Evolutionary conservation across 441 rosid species (phyloP).

Genomic region (Arabidopsis hybrid): DNA sequence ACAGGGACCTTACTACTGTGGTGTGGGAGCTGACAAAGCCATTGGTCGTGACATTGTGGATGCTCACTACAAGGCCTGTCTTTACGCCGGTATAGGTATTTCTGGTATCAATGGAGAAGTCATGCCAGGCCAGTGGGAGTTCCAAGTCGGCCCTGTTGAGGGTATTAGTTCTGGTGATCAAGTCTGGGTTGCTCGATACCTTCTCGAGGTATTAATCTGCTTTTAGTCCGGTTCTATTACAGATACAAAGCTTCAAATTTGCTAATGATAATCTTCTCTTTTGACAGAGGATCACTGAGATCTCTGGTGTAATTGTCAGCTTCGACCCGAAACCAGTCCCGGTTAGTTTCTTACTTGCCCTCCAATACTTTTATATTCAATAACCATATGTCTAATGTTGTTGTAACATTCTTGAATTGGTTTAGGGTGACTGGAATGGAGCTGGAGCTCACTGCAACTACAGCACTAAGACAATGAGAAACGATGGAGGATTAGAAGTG

Average conservation of each 20-base stretch:
- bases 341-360: constrained; percentile 38
- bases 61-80: constrained; percentile 75
- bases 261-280: constrained; percentile 12
- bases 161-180: constrained; percentile 45
- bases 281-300: constrained; percentile 93
- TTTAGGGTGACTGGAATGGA: constrained; percentile 98
- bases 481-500: constrained; percentile 81
- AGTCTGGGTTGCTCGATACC: constrained; percentile 48
- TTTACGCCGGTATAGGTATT: constrained; percentile 70
- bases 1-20: constrained; percentile 72
- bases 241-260: background rate
- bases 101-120: constrained; percentile 83
- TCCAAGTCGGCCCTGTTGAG: constrained; percentile 43
- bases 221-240: no score
- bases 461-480: constrained; percentile 97
- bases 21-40: constrained; percentile 77
- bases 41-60: constrained; percentile 73
- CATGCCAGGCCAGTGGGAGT: constrained; percentile 79
- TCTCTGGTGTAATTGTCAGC: constrained; percentile 83
- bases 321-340: constrained; percentile 91
- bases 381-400: background rate
- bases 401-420: constrained; percentile 6
- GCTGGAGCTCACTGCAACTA: constrained; percentile 98
- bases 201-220: constrained; percentile 35
- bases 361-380: background rate